Percentiles rank a stretch among this genome's conserved stretches.
Conservation (phyloP, 2,329 filamentous ascomycete species). For the Helminthosporium solani region DNA sequence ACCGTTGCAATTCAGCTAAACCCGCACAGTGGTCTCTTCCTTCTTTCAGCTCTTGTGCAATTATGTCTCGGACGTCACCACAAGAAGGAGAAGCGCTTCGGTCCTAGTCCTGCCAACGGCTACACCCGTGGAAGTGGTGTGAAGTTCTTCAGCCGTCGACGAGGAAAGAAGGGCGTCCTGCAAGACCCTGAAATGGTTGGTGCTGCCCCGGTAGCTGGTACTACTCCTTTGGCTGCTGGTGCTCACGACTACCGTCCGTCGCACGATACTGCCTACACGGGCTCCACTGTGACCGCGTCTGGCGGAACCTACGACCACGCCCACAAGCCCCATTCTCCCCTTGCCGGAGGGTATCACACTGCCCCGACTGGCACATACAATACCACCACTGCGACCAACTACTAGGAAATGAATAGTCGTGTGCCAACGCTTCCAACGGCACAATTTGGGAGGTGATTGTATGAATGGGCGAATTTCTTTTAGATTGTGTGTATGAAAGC, state of each 20-base stretch:
- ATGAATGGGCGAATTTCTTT: constrained; percentile 1
- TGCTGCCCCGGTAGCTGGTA: constrained; percentile 23
- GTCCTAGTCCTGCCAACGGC: constrained; percentile 64
- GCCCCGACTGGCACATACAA: constrained; percentile 45
- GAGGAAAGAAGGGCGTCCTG: constrained; percentile 39
- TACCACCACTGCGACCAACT: constrained; percentile 27
- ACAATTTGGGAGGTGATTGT: neutral
- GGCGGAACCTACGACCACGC: constrained; percentile 36
- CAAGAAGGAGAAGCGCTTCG: constrained; percentile 72
- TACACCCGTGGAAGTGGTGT: constrained; percentile 64
- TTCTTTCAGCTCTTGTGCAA: constrained; percentile 70
- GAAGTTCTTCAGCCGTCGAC: constrained; percentile 48
- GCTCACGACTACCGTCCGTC: constrained; percentile 45
- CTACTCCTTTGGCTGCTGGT: constrained; percentile 22
- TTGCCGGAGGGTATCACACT: constrained; percentile 49
- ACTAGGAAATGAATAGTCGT: constrained; percentile 13
- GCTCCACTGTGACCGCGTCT: constrained; percentile 48
- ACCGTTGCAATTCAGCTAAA: constrained; percentile 7
- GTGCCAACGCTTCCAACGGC: neutral
- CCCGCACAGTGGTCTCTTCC: constrained; percentile 65
- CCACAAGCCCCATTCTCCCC: constrained; percentile 26
- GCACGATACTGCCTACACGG: constrained; percentile 54
- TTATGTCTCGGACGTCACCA: constrained; percentile 68
- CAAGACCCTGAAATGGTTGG: constrained; percentile 49
- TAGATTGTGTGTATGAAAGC: constrained; percentile 10